phyloP scores from a whole-genome alignment of 2,329 filamentous ascomycete species.

The Epichloe gansuensis region DNA sequence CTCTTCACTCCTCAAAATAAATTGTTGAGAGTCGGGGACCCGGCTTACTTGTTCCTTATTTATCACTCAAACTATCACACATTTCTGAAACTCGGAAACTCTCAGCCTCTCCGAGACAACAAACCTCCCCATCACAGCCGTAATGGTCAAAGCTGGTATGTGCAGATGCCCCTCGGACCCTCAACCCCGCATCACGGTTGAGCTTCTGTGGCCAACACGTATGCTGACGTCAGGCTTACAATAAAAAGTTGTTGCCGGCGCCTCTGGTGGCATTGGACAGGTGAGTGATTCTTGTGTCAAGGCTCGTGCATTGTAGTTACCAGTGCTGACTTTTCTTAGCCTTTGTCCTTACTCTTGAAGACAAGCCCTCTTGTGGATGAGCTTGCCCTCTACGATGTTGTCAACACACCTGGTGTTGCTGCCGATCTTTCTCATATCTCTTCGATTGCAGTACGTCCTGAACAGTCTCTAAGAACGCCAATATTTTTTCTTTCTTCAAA shows the following conservation, averaged over 20 bases:
- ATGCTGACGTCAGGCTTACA: conserved; percentile 7
- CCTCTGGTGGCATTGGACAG: conserved; percentile 97
- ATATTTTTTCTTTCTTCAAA: not conserved
- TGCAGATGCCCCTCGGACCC: conserved; percentile 11
- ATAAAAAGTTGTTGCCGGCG: conserved; percentile 70
- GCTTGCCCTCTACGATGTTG: conserved; percentile 96
- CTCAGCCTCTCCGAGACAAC: not conserved
- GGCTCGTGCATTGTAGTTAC: not conserved
- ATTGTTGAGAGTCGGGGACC: not conserved
- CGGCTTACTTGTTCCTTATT: not conserved
- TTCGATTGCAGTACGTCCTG: conserved; percentile 53
- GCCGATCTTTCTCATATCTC: conserved; percentile 97
- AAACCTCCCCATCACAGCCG: conserved; percentile 10
- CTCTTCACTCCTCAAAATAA: not conserved
- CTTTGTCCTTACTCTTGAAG: conserved; percentile 93
- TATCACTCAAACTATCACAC: not conserved
- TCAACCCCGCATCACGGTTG: conserved; percentile 13
- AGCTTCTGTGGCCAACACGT: conserved; percentile 1
- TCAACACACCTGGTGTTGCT: conserved; percentile 94
- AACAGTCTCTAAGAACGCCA: conserved; percentile 4
- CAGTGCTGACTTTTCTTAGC: conserved; percentile 38
- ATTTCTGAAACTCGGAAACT: not conserved
- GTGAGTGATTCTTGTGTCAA: conserved; percentile 32
- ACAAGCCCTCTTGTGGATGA: conserved; percentile 76
- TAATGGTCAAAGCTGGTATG: conserved; percentile 51